Conservation (phyloP, 73 alveolate genomes). For the Uronychia setigera region DNA sequence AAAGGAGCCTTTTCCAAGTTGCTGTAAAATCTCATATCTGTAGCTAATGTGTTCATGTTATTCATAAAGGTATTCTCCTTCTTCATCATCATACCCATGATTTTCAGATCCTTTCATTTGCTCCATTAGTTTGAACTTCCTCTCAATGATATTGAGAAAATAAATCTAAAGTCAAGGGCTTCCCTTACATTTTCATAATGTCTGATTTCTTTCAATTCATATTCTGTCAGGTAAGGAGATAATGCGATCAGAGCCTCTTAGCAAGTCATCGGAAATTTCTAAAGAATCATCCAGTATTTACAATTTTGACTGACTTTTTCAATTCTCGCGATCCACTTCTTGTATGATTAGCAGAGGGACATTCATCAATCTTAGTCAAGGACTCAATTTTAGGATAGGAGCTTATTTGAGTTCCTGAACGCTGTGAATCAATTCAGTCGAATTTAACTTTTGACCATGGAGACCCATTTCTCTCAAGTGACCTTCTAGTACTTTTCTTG, state of each 20-base stretch:
- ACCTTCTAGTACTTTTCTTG: not conserved
- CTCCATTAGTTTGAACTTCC: not conserved
- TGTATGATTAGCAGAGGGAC: not conserved
- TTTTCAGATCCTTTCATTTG: constrained; percentile 35
- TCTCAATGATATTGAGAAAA: not conserved
- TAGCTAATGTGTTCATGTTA: constrained; percentile 65
- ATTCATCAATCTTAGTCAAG: not conserved
- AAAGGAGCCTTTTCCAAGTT: constrained; percentile 67
- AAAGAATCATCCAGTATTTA: not conserved
- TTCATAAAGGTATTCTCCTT: constrained; percentile 57
- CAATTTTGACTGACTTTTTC: not conserved
- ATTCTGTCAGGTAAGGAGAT: not conserved
- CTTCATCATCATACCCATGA: constrained; percentile 85
- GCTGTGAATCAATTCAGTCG: not conserved
- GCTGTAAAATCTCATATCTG: constrained; percentile 63
- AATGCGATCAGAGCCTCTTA: not conserved
- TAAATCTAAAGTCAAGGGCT: not conserved
- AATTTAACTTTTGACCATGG: not conserved
- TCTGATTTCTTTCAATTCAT: not conserved
- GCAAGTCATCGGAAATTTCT: not conserved
- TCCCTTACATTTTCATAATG: not conserved
- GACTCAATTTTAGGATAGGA: not conserved
- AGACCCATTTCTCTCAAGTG: not conserved
- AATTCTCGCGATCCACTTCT: not conserved
- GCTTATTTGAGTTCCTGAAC: not conserved